Percentiles rank a stretch among this genome's conserved stretches.
Conservation (phyloP, 106 monocot species). For the Iris macrosiphon region DNA sequence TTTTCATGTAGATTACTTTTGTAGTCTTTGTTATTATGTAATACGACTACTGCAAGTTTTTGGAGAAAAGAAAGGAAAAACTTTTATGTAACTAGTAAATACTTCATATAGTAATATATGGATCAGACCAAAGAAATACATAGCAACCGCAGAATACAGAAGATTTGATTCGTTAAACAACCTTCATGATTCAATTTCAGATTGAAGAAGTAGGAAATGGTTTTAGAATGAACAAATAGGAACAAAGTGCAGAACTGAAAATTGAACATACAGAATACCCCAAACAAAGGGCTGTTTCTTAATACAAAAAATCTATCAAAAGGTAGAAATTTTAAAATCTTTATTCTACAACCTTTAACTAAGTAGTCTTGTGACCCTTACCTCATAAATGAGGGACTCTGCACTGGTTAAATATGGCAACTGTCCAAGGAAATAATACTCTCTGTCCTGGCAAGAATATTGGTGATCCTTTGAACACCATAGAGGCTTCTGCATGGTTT, state of each 20-base stretch:
- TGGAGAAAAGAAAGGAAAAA: too few relatives aligned
- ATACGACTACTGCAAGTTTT: too few relatives aligned
- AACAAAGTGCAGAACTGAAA: neutral
- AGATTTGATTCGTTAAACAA: too few relatives aligned
- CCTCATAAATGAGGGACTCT: conserved; percentile 86
- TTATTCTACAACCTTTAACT: neutral
- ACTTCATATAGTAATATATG: too few relatives aligned
- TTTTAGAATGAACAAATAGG: neutral
- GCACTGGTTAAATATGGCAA: conserved; percentile 66
- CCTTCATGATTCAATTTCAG: too few relatives aligned
- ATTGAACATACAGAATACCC: neutral
- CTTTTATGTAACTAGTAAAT: too few relatives aligned
- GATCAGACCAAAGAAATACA: too few relatives aligned
- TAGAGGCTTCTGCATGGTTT: conserved; percentile 63
- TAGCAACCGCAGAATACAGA: too few relatives aligned
- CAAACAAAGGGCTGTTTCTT: neutral
- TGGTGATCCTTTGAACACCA: conserved; percentile 53
- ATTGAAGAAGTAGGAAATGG: too few relatives aligned
- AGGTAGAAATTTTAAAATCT: neutral
- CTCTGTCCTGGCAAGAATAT: conserved; percentile 69
- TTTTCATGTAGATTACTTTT: too few relatives aligned
- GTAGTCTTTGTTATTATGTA: too few relatives aligned
- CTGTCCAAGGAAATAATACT: conserved; percentile 81
- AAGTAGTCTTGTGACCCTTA: conserved; percentile 19
- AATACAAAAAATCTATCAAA: neutral